Base-by-base conservation (phyloP, 2,329 filamentous ascomycete species). In the Rhynchosporium secalis region DNA sequence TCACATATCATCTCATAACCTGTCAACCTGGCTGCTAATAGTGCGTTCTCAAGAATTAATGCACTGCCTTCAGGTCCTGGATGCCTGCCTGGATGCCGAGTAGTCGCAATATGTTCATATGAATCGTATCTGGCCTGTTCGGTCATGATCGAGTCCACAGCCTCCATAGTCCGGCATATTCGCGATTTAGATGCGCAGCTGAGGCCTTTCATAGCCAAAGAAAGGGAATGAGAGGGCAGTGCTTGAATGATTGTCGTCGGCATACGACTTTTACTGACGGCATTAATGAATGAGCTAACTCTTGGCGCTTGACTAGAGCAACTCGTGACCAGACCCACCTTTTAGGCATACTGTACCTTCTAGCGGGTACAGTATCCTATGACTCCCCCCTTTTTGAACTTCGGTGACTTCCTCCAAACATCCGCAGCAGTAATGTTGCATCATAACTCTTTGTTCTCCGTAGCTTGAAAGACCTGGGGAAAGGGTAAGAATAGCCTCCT, bases 1-100 rank as follows among this genome's bases (percentile, higher is more conserved):
- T 20, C 20, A 20, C 20, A 20, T 20, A 20, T 20, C 20, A 29
- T 9, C 28, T 33, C 13, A 45, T 56, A 40, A 56, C 26, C 36
- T 33, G 29, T 56, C 54, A 45, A 28, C 54, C 54, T 56, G 43
- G 28, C 41, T 38, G 41, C 12, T 40, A 40, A 46, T 20, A 45
- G 20, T 40, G 28, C 20, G 43, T 28, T 40, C 43, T 56, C 54
- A 56, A 28, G 33, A 56, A 56, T 45, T 38, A 13, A 40, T n/a
- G 28, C 28, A 12, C 7, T 56, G 20, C 40, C 29, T n/a, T 20
- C 20, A 20, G 20, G 20, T 20, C 20, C 20, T 20, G 20, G 20
- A 20, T 20, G 20, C 20, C 20, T 20, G 20, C 20, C 28, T 12
- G 40, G 15, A 26, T 45, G 40, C 41, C 54, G 54, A 45, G 33